Evolutionary conservation across 1,284 basidiomycete genomes (phyloP).

Genomic region (Meira nashicola): DNA sequence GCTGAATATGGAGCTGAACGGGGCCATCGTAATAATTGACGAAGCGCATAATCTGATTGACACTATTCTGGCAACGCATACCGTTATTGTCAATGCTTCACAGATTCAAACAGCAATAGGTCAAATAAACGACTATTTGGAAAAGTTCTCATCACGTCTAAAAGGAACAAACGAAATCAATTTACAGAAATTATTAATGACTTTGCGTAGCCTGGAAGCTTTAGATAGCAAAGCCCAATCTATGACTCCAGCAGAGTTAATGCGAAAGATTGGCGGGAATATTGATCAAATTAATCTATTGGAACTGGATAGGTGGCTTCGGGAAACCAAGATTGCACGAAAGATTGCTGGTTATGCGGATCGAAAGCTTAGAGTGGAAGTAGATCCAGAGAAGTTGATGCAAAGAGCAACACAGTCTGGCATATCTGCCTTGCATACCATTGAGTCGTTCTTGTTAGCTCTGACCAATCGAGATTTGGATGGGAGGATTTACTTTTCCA

Average conservation of each 20-base stretch:
- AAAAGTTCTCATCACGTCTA: constrained; percentile 71
- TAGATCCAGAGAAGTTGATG: constrained; percentile 52
- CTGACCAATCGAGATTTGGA: constrained; percentile 77
- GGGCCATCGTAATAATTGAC: constrained; percentile 80
- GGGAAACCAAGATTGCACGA: constrained; percentile 71
- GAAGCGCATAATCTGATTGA: constrained; percentile 79
- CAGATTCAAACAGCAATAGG: constrained; percentile 64
- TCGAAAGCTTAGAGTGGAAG: constrained; percentile 59
- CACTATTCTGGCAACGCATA: constrained; percentile 79
- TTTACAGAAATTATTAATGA: constrained; percentile 64
- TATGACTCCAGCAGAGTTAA: constrained; percentile 63
- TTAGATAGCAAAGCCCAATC: constrained; percentile 56
- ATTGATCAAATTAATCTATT: constrained; percentile 64
- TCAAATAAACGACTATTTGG: constrained; percentile 76
- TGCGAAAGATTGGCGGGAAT: constrained; percentile 67
- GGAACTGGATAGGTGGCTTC: constrained; percentile 77
- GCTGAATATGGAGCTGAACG: constrained; percentile 69
- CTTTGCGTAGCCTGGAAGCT: constrained; percentile 16
- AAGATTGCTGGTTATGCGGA: constrained; percentile 70
- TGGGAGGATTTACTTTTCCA: constrained; percentile 55
- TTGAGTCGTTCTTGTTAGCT: constrained; percentile 79
- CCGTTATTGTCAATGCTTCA: constrained; percentile 63
- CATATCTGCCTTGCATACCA: constrained; percentile 74
- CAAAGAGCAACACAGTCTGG: constrained; percentile 25
- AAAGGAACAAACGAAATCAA: constrained; percentile 71